Evolutionary conservation across 441 rosid genomes (phyloP), one percentile per base, ranked within the genome.

Genomic region (Adansonia rubrostipa): DNA sequence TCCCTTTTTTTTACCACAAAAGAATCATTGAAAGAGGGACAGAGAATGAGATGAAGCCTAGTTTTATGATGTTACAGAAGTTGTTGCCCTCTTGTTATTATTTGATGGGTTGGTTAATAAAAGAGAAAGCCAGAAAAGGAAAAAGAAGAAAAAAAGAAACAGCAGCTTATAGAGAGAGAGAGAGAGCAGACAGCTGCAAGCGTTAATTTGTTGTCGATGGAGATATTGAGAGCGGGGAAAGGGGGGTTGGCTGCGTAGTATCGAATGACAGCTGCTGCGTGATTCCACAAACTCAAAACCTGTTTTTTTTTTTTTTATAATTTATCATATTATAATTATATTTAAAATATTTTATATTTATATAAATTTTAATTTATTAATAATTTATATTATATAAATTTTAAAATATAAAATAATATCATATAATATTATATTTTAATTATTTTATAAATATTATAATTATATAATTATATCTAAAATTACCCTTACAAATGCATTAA

Each of bases 221-320:
- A 73, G 64, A 62, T 13, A 19, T 40, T 17, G 83, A 51, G 75
- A 81, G 73, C 10, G 53, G 13, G 53, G 13, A 3, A 42, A 60
- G 73, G 73, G 14, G 19, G 47, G 63, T 36, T 64, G 76, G 78
- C 40, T 74, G 64, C 81, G 84, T 77, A 77, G 72, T 71, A 71
- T 79, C 81, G 77, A 84, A 82, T 82, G 91, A 85, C 91, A 89
- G 28, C 28, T 24, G 90, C 89, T 88, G 86, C 86, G 81, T 78
- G 75, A 72, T 67, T 65, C 22, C 63, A 42, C 79, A 78, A 65
- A 79, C 80, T 87, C 84, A 80, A 83, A 85, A 78, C 56, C 76
- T 82, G 87, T 84, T 90, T 82, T 81, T 86, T 36, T 24, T 24
- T 24, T 24, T 24, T 24, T 24, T 24, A 24, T 24, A 24, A 24